Conservation (phyloP, 2,329 filamentous ascomycete species). For the Aspergillus fumigatus region DNA sequence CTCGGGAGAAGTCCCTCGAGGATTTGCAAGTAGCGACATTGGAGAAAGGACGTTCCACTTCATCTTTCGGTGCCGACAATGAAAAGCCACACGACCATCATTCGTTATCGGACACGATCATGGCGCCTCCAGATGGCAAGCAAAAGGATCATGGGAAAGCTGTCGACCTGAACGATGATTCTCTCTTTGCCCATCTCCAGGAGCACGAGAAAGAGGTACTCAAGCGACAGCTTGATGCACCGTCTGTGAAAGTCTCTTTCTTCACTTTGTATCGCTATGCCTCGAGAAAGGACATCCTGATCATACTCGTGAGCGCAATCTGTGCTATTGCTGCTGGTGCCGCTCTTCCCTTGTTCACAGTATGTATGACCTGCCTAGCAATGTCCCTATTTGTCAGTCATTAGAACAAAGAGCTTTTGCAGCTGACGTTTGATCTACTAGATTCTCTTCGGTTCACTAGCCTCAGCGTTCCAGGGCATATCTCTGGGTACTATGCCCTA, state of each 20-base stretch:
- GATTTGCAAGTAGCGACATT: slow-evolving; percentile 4
- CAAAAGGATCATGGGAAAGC: slow-evolving; percentile 12
- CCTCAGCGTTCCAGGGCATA: slow-evolving; percentile 65
- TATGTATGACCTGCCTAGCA: slow-evolving; percentile 30
- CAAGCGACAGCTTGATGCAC: slow-evolving; percentile 63
- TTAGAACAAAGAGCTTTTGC: not conserved
- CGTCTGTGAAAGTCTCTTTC: slow-evolving; percentile 60
- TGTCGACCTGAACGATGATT: slow-evolving; percentile 39
- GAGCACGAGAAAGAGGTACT: slow-evolving; percentile 63
- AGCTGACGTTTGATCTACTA: slow-evolving; percentile 13
- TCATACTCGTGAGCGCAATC: slow-evolving; percentile 58
- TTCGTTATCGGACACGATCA: slow-evolving; percentile 21
- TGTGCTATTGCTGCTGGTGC: slow-evolving; percentile 69
- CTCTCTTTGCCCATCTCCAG: slow-evolving; percentile 60
- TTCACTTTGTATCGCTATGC: slow-evolving; percentile 67
- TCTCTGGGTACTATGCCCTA: slow-evolving; percentile 48
- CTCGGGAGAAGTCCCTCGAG: slow-evolving; percentile 3
- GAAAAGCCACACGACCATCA: slow-evolving; percentile 13
- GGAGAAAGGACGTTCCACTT: slow-evolving; percentile 1
- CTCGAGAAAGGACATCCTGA: slow-evolving; percentile 58
- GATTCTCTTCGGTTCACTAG: slow-evolving; percentile 70
- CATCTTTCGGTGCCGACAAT: slow-evolving; percentile 6
- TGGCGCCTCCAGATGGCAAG: slow-evolving; percentile 12
- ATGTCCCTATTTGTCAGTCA: not conserved
- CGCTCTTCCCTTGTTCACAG: slow-evolving; percentile 73